Percentiles rank a stretch among this genome's conserved stretches.
These are phyloP conservation scores for Backusella mclennaniae DNA, from an alignment of 192 early-diverging fungal species.

Conservation along the genomic window DNA sequence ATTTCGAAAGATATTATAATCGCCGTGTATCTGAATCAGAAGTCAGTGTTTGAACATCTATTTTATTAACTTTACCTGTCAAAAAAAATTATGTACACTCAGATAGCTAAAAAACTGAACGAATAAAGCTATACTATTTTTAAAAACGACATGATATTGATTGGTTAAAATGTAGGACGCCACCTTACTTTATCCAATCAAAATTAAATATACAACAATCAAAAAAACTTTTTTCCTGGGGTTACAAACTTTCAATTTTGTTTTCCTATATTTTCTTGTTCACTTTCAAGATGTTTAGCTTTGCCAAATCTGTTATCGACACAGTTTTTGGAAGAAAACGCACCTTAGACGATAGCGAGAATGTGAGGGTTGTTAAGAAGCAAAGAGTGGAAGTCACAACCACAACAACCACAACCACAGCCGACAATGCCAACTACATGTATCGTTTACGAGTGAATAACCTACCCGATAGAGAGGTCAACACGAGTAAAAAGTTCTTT, in stretches of 20 bases:
- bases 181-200: background rate
- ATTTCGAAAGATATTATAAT: background rate
- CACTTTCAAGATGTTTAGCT: slow-evolving; percentile 14
- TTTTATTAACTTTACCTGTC: too few relatives aligned
- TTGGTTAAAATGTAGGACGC: background rate
- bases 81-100: background rate
- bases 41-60: background rate
- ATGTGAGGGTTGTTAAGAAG: slow-evolving; percentile 13
- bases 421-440: background rate
- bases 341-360: slow-evolving; percentile 8
- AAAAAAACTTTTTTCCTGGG: background rate
- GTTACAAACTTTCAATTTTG: background rate
- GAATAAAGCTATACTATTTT: background rate
- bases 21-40: background rate
- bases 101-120: background rate
- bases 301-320: slow-evolving; percentile 16
- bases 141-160: background rate
- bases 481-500: slow-evolving; percentile 28
- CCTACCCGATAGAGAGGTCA: slow-evolving; percentile 19
- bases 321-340: slow-evolving; percentile 20
- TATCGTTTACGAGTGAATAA: slow-evolving; percentile 24
- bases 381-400: slow-evolving; percentile 9
- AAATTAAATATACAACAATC: background rate
- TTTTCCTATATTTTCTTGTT: background rate
- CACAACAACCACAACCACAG: background rate